These are phyloP conservation scores for Sugiyamaella neomexicana DNA, from an alignment of 1,139 yeast species.

Conservation along the genomic window DNA sequence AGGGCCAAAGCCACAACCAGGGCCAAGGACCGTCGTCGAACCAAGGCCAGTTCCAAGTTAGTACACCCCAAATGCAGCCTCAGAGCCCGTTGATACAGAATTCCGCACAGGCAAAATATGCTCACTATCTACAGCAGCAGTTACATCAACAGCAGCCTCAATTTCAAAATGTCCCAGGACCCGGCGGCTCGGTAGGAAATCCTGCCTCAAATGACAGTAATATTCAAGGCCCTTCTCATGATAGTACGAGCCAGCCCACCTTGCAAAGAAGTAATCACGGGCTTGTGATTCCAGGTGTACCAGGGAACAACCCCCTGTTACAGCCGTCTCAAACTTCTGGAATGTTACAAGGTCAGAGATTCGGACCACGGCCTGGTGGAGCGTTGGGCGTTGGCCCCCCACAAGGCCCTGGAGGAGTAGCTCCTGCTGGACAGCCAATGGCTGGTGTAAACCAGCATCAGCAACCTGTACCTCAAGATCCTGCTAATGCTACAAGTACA, in stretches of 20 bases:
- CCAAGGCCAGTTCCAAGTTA: conserved; percentile 1
- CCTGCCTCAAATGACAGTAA: neutral
- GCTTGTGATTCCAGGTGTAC: neutral
- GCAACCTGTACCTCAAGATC: conserved; percentile 20
- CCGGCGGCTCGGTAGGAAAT: neutral
- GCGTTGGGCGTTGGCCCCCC: no score
- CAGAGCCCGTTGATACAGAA: neutral
- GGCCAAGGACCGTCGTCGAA: neutral
- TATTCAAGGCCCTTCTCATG: neutral
- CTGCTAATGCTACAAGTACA: conserved; percentile 16
- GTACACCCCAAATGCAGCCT: conserved; percentile 5
- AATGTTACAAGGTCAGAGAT: neutral
- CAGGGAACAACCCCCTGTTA: neutral
- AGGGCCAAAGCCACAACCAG: neutral
- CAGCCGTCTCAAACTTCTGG: conserved; percentile 1
- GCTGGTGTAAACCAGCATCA: conserved; percentile 11
- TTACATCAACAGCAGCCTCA: conserved; percentile 17
- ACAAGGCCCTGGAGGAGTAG: neutral
- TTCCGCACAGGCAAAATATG: conserved; percentile 10
- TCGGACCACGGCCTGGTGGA: neutral
- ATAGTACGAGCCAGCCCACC: neutral
- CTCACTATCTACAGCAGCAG: conserved; percentile 17
- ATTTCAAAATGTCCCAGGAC: neutral
- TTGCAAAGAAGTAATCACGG: neutral
- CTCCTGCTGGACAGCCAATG: neutral